A percentile compares a stretch with the other conserved stretches of the same genome.
phyloP scores from a whole-genome alignment of 1,284 basidiomycete species.

The Ganoderma sp. region DNA sequence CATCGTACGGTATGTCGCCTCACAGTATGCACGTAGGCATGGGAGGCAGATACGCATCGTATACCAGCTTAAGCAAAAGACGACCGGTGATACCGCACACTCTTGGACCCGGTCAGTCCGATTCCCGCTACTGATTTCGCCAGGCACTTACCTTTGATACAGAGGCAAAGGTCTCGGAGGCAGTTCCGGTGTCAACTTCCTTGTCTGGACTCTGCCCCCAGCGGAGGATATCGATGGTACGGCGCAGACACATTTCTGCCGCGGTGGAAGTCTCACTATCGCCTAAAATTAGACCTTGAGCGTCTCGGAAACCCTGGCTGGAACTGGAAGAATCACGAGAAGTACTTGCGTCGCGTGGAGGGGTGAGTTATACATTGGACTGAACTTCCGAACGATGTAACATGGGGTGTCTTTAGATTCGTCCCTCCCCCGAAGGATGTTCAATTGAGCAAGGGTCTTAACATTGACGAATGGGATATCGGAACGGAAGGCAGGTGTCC shows the following conservation, averaged over 20 bases:
- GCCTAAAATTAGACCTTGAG: slow-evolving; percentile 30
- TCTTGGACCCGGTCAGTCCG: slow-evolving; percentile 29
- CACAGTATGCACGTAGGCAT: not conserved
- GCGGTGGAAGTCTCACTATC: not conserved
- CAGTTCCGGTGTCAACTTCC: slow-evolving; percentile 35
- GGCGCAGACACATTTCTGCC: not conserved
- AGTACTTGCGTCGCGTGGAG: slow-evolving; percentile 30
- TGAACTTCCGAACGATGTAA: not conserved
- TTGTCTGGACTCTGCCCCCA: slow-evolving; percentile 33
- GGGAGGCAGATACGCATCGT: not conserved
- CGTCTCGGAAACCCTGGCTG: slow-evolving; percentile 36
- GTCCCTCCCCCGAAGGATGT: slow-evolving; percentile 30
- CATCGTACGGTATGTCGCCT: slow-evolving; percentile 36
- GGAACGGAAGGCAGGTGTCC: slow-evolving; percentile 30
- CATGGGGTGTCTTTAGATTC: slow-evolving; percentile 26
- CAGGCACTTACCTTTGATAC: not conserved
- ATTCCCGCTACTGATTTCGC: not conserved
- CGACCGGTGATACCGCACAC: slow-evolving; percentile 21
- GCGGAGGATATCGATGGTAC: slow-evolving; percentile 33
- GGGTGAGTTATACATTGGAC: slow-evolving; percentile 19
- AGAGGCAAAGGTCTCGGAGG: slow-evolving; percentile 37
- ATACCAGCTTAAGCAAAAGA: slow-evolving; percentile 31
- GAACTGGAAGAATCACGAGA: slow-evolving; percentile 37
- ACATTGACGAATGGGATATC: slow-evolving; percentile 29
- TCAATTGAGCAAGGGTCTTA: slow-evolving; percentile 27